phyloP scores from a whole-genome alignment of 805 yeast species.

The Candida morakotiae region DNA sequence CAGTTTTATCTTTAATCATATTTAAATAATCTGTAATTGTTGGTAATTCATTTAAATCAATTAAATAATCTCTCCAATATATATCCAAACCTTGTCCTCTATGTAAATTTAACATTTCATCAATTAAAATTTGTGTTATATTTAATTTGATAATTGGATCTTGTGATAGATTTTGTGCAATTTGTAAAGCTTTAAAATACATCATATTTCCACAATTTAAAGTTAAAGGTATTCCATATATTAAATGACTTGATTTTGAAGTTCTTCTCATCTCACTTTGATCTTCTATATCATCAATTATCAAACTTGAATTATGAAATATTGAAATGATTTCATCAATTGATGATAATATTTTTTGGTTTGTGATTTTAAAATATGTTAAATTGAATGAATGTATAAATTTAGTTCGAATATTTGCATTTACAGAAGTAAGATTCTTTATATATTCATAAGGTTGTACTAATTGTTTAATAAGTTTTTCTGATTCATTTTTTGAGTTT shows the following conservation, averaged over 20 bases:
- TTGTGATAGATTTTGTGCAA: conserved; percentile 24
- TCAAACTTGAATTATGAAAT: conserved; percentile 32
- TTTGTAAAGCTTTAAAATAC: conserved; percentile 68
- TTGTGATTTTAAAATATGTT: conserved; percentile 25
- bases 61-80: conserved; percentile 70
- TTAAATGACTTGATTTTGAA: conserved; percentile 68
- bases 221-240: conserved; percentile 75
- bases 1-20: conserved; percentile 86
- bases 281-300: conserved; percentile 90
- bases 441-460: conserved; percentile 29
- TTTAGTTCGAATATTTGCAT: conserved; percentile 24
- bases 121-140: conserved; percentile 45
- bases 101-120: conserved; percentile 78
- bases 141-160: conserved; percentile 18
- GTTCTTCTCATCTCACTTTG: conserved; percentile 64
- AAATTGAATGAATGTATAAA: conserved; percentile 33
- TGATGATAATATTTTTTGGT: conserved; percentile 16
- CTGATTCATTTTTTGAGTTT: conserved; percentile 1
- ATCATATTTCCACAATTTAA: conserved; percentile 80
- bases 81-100: conserved; percentile 89
- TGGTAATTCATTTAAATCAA: conserved; percentile 18
- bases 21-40: conserved; percentile 48
- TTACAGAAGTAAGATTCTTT: conserved; percentile 29
- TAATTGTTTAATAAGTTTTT: background rate
- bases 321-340: conserved; percentile 28